Conservation (phyloP, 108 stramenopile species). For the Nitzschia sp. region DNA sequence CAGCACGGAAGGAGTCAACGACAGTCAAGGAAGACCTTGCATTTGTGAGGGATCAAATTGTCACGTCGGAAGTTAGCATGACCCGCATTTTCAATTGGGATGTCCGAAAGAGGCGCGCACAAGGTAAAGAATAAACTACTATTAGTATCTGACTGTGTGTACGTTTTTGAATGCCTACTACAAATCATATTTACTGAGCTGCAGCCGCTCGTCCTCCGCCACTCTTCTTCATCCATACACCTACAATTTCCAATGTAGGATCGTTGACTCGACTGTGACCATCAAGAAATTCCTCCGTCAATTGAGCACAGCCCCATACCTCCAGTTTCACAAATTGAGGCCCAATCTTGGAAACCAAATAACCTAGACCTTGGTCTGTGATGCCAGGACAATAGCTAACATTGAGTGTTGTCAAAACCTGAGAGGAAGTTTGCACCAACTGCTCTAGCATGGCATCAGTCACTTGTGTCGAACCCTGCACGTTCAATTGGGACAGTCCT, state of each 20-base stretch:
- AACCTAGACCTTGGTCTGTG: slow-evolving; percentile 75
- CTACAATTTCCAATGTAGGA: slow-evolving; percentile 61
- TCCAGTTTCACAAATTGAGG: slow-evolving; percentile 60
- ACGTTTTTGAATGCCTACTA: too few species aligned
- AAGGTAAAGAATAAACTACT: slow-evolving; percentile 4
- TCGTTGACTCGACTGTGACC: slow-evolving; percentile 73
- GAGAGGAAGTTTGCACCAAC: slow-evolving; percentile 54
- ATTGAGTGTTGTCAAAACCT: slow-evolving; percentile 60
- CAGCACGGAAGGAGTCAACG: slow-evolving; percentile 29
- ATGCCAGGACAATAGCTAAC: slow-evolving; percentile 69
- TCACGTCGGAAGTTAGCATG: slow-evolving; percentile 97
- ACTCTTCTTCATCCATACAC: slow-evolving; percentile 85
- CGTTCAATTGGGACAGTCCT: slow-evolving; percentile 44
- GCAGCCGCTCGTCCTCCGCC: slow-evolving; percentile 15
- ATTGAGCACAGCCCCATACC: slow-evolving; percentile 81
- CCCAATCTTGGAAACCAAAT: slow-evolving; percentile 61
- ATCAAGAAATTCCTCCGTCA: slow-evolving; percentile 73
- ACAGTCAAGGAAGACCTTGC: slow-evolving; percentile 89
- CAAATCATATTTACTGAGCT: too few species aligned
- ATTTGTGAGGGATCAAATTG: slow-evolving; percentile 93
- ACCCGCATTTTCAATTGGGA: slow-evolving; percentile 97
- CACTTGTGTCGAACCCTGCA: slow-evolving; percentile 44
- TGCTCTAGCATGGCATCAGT: slow-evolving; percentile 62
- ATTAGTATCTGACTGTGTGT: too few species aligned
- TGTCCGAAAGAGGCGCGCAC: slow-evolving; percentile 74